These are phyloP conservation scores for Chenopodium album DNA, from an alignment of 148 eudicot species.

Conservation along the genomic window DNA sequence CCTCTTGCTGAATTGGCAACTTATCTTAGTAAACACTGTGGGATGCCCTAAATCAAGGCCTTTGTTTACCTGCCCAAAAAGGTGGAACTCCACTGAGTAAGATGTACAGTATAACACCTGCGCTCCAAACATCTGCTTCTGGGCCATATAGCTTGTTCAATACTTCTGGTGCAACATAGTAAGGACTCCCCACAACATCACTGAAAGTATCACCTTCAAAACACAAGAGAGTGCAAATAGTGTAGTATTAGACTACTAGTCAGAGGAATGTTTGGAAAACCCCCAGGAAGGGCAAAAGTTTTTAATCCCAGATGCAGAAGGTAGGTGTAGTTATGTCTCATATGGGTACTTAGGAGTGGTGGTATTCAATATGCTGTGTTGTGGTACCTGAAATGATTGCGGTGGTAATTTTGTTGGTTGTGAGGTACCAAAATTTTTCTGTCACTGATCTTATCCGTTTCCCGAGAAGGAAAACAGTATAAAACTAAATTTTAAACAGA, in stretches of 20 bases:
- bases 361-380: not conserved
- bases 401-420: not conserved
- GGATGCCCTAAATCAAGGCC: not conserved
- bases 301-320: not conserved
- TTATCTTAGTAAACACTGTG: not conserved
- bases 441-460: not conserved
- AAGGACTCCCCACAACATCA: conserved; percentile 80
- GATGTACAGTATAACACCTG: conserved; percentile 77
- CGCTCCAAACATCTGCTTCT: conserved; percentile 87
- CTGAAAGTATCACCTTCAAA: conserved; percentile 58
- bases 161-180: conserved; percentile 81
- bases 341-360: not conserved
- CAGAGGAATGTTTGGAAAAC: not conserved
- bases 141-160: conserved; percentile 65
- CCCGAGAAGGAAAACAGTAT: not conserved
- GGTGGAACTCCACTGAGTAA: conserved; percentile 73
- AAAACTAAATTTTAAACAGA: not conserved
- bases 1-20: not conserved
- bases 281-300: not conserved
- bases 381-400: not conserved
- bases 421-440: not conserved
- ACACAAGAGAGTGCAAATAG: not conserved
- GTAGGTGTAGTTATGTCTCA: not conserved
- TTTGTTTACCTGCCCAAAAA: conserved; percentile 66
- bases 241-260: not conserved